Evolutionary conservation across 331 rosid genomes (phyloP).

Genomic region (Quercus phellos): DNA sequence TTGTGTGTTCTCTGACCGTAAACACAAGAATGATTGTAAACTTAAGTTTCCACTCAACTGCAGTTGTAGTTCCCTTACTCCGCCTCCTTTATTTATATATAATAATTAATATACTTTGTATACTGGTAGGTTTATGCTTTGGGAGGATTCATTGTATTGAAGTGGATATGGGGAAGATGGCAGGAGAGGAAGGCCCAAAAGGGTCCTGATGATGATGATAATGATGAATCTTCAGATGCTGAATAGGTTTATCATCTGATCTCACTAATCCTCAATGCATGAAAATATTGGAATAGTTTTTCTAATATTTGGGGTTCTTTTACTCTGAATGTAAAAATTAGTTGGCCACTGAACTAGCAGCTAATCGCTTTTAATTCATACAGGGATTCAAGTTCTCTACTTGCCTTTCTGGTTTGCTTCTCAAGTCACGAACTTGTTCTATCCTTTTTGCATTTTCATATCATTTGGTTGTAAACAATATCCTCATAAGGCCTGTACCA

Average conservation of each 20-base stretch:
- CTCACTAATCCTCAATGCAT: conserved; percentile 2
- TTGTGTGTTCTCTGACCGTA: neutral
- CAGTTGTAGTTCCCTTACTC: neutral
- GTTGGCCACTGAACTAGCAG: neutral
- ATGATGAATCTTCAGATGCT: conserved; percentile 16
- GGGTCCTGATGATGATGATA: conserved; percentile 37
- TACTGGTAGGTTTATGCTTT: conserved; percentile 63
- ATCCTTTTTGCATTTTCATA: neutral
- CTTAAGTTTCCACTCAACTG: neutral
- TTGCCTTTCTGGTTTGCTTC: neutral
- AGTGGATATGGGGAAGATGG: conserved; percentile 89
- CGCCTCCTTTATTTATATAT: no score
- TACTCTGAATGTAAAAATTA: conserved; percentile 13
- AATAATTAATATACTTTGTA: neutral
- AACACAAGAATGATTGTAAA: neutral
- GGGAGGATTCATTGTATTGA: conserved; percentile 53
- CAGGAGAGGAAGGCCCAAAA: conserved; percentile 59
- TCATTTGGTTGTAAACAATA: neutral
- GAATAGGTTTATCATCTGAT: conserved; percentile 28
- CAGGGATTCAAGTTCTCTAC: neutral
- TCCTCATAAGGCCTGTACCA: neutral
- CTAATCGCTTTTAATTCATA: neutral
- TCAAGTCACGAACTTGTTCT: neutral
- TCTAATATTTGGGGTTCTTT: conserved; percentile 1
- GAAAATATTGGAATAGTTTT: neutral